phyloP scores from a whole-genome alignment of 2,329 filamentous ascomycete genomes.

The Hysterium pulicare region DNA sequence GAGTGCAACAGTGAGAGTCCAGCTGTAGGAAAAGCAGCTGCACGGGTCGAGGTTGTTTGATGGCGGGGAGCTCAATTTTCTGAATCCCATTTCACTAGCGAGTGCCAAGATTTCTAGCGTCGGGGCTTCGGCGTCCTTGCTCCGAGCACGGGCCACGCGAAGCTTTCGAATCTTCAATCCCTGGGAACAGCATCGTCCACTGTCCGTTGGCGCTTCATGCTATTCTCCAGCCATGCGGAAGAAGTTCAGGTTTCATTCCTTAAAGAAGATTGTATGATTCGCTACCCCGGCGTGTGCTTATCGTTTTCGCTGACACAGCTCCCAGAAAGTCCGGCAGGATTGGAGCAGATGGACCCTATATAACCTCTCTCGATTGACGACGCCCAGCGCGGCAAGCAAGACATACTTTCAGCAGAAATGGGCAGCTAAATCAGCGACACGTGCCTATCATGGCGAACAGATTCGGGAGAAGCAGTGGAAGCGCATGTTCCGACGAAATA shows the following conservation, averaged over 20 bases:
- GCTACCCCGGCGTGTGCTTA: constrained; percentile 11
- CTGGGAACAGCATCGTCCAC: too few species aligned
- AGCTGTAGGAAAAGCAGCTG: too few species aligned
- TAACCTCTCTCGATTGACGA: constrained; percentile 64
- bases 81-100: neutral
- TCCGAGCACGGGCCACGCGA: neutral
- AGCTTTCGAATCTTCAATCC: too few species aligned
- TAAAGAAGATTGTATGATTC: constrained; percentile 65
- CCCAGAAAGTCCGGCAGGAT: constrained; percentile 85
- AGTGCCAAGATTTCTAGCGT: neutral
- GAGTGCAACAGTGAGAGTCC: too few species aligned
- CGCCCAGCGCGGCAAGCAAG: constrained; percentile 33
- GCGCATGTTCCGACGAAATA: constrained; percentile 80
- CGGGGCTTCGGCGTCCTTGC: neutral
- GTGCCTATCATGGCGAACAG: constrained; percentile 92
- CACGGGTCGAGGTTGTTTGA: too few species aligned
- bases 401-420: constrained; percentile 99
- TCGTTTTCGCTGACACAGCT: constrained; percentile 5
- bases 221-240: constrained; percentile 41
- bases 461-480: constrained; percentile 91
- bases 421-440: constrained; percentile 76
- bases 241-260: constrained; percentile 59
- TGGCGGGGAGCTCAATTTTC: neutral
- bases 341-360: constrained; percentile 98
- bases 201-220: constrained; percentile 8